phyloP scores from a whole-genome alignment of 176 grass and related monocot species.

The Neostapfia colusana region DNA sequence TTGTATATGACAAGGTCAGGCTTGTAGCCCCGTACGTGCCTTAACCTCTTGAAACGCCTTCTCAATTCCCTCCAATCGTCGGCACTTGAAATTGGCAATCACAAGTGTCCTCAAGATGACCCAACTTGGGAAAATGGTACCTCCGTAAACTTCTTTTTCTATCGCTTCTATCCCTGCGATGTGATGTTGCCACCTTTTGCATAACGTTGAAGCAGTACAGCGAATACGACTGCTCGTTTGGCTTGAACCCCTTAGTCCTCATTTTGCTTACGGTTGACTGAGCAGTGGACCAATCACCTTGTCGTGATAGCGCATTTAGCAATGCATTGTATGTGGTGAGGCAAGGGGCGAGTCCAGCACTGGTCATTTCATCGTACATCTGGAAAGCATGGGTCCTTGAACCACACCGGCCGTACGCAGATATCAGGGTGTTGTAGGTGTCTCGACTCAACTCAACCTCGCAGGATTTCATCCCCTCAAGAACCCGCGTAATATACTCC shows the following conservation, averaged over 20 bases:
- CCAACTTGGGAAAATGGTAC: constrained; percentile 78
- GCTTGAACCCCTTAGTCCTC: constrained; percentile 75
- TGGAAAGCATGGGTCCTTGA: constrained; percentile 58
- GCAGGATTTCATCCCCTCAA: constrained; percentile 68
- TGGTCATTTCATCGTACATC: constrained; percentile 84
- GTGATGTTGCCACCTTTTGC: constrained; percentile 58
- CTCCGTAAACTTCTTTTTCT: constrained; percentile 65
- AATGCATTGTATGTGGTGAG: constrained; percentile 78
- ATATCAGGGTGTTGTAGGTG: constrained; percentile 77
- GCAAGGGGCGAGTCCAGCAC: constrained; percentile 61
- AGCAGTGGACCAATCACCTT: constrained; percentile 65
- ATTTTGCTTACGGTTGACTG: constrained; percentile 59
- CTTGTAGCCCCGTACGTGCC: constrained; percentile 73
- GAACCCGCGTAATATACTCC: constrained; percentile 64
- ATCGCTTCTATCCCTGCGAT: constrained; percentile 54
- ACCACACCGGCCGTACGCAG: constrained; percentile 78
- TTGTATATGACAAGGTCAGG: constrained; percentile 86
- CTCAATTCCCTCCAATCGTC: constrained; percentile 50
- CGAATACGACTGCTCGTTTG: constrained; percentile 70
- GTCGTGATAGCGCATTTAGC: constrained; percentile 62
- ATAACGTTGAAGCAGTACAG: constrained; percentile 73
- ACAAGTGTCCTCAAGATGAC: constrained; percentile 77
- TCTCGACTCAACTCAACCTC: constrained; percentile 62
- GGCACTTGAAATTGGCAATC: constrained; percentile 82
- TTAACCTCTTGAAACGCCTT: constrained; percentile 79